Evolutionary conservation across 352 stramenopile genomes (phyloP).

Genomic region (Globisporangium apiculatum): DNA sequence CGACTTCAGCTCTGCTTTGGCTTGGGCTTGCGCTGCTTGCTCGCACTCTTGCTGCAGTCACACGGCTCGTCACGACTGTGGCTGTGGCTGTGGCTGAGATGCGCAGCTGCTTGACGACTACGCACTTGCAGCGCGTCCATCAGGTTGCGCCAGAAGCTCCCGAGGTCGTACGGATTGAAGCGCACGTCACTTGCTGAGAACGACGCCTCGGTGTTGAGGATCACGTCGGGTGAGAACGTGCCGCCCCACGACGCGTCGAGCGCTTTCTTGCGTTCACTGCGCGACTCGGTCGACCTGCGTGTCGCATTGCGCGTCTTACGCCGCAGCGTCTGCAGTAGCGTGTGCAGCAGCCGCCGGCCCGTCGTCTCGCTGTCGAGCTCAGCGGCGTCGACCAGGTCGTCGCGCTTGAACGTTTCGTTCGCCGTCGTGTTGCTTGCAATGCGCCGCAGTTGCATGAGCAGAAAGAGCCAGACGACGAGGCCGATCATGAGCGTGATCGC

Average conservation of each 20-base stretch:
- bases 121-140: constrained; percentile 43
- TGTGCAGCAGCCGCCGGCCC: constrained; percentile 30
- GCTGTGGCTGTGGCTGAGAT: not conserved
- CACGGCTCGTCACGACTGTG: constrained; percentile 1
- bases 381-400: constrained; percentile 56
- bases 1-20: constrained; percentile 19
- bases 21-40: constrained; percentile 17
- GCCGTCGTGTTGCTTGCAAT: constrained; percentile 69
- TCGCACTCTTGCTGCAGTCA: not conserved
- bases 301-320: constrained; percentile 20
- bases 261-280: constrained; percentile 36
- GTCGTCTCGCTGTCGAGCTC: constrained; percentile 38
- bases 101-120: not conserved
- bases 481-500: constrained; percentile 52
- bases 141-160: constrained; percentile 48
- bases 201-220: constrained; percentile 65
- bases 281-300: constrained; percentile 12
- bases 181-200: constrained; percentile 71
- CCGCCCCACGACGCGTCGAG: constrained; percentile 74
- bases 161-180: constrained; percentile 71
- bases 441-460: constrained; percentile 67
- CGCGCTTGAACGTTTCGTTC: constrained; percentile 81
- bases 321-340: constrained; percentile 36
- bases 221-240: constrained; percentile 57
- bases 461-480: constrained; percentile 60